Evolutionary conservation across 148 eudicot genomes (phyloP).

Genomic region (Heliamphora exappendiculata): DNA sequence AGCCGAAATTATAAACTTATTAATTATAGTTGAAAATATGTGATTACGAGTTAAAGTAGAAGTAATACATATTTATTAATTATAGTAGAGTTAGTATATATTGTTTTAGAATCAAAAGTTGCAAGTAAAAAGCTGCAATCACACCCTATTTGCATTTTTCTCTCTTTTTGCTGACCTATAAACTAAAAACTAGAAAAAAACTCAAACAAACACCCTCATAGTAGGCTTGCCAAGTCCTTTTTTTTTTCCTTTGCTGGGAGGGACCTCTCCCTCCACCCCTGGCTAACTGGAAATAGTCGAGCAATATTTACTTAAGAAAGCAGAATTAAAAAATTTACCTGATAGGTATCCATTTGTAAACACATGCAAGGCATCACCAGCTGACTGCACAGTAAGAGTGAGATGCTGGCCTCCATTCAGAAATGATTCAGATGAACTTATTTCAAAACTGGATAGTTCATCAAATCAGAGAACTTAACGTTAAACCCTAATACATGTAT

Average conservation of each 20-base stretch:
- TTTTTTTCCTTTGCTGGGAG: no score
- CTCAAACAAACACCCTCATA: no score
- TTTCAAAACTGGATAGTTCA: slow-evolving; percentile 47
- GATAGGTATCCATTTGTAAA: slow-evolving; percentile 59
- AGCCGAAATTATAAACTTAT: no score
- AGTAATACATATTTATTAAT: no score
- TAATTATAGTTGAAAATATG: no score
- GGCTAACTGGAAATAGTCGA: neutral
- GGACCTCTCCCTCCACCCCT: no score
- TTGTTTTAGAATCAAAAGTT: neutral
- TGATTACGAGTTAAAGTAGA: no score
- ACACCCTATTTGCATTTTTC: no score
- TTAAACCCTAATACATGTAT: neutral
- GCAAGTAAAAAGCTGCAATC: no score
- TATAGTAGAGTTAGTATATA: no score
- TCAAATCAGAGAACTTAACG: neutral
- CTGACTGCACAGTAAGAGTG: slow-evolving; percentile 55
- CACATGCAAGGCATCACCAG: slow-evolving; percentile 80
- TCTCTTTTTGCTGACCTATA: neutral
- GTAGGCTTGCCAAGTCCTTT: no score
- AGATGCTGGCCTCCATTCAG: slow-evolving; percentile 45
- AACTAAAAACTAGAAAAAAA: no score
- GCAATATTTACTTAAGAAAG: neutral
- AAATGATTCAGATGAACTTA: slow-evolving; percentile 58
- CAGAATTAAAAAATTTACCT: slow-evolving; percentile 29